These are phyloP conservation scores for Zalerion maritima DNA, from an alignment of 495 filamentous ascomycete genomes.

Conservation along the genomic window DNA sequence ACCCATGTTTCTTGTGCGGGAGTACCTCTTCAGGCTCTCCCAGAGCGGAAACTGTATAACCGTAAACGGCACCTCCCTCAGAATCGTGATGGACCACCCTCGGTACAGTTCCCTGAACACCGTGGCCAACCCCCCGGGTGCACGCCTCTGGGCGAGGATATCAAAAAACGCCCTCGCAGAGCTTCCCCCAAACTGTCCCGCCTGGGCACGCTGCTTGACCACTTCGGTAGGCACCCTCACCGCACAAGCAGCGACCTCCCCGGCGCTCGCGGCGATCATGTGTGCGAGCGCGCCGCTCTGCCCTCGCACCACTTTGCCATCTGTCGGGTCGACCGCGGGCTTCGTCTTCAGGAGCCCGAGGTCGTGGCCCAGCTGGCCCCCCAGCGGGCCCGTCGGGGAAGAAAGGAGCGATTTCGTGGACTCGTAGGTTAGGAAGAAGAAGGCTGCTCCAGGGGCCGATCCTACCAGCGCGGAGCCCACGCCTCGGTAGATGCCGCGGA, in stretches of 20 bases:
- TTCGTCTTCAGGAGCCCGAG: slow-evolving; percentile 13
- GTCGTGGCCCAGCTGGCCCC: slow-evolving; percentile 6
- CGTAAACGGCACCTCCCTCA: slow-evolving; percentile 94
- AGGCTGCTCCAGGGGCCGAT: slow-evolving; percentile 92
- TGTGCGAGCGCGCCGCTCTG: slow-evolving; percentile 33
- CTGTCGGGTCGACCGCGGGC: not conserved
- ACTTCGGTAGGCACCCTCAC: slow-evolving; percentile 93
- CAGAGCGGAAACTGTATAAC: slow-evolving; percentile 94
- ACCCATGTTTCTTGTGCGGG: slow-evolving; percentile 16
- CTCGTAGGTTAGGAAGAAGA: slow-evolving; percentile 98
- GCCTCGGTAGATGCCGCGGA: slow-evolving; percentile 57
- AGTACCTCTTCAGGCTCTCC: slow-evolving; percentile 69
- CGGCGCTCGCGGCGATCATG: slow-evolving; percentile 75
- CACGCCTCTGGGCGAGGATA: slow-evolving; percentile 44
- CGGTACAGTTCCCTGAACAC: slow-evolving; percentile 78
- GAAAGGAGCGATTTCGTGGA: slow-evolving; percentile 49
- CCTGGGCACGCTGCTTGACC: slow-evolving; percentile 91
- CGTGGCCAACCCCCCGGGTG: slow-evolving; percentile 29
- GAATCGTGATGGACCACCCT: slow-evolving; percentile 78
- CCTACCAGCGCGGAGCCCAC: slow-evolving; percentile 62
- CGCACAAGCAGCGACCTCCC: slow-evolving; percentile 85
- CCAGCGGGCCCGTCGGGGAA: slow-evolving; percentile 6
- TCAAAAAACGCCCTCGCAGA: slow-evolving; percentile 47
- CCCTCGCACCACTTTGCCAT: slow-evolving; percentile 6
- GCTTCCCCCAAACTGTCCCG: slow-evolving; percentile 47